Percentiles rank a stretch among this genome's conserved stretches.
Evolutionary conservation across 1,284 basidiomycete genomes (phyloP).

Genomic region (Ganoderma sp.): DNA sequence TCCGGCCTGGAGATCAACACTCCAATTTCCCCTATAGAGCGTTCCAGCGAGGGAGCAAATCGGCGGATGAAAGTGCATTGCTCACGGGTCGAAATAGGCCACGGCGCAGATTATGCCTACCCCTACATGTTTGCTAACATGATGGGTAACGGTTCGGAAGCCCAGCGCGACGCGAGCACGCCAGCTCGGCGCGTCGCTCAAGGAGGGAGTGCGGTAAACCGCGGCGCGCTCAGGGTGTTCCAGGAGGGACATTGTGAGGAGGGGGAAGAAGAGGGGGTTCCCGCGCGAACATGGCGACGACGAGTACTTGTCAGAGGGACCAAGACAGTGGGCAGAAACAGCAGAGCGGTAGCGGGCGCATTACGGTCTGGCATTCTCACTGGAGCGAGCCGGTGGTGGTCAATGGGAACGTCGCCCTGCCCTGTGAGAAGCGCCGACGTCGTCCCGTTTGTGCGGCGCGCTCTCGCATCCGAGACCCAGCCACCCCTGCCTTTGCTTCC

Average conservation of each 20-base stretch:
- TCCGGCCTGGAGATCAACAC: conserved; percentile 75
- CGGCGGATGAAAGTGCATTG: conserved; percentile 14
- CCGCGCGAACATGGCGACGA: conserved; percentile 26
- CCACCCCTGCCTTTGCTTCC: conserved; percentile 16
- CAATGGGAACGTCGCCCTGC: conserved; percentile 30
- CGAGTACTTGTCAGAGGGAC: conserved; percentile 35
- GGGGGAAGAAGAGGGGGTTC: conserved; percentile 18
- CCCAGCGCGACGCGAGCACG: conserved; percentile 15
- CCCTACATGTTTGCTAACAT: conserved; percentile 60
- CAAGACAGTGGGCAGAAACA: conserved; percentile 38
- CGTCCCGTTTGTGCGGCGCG: conserved; percentile 20
- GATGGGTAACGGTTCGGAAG: conserved; percentile 43
- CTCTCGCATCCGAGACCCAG: conserved; percentile 21
- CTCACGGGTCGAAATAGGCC: conserved; percentile 72
- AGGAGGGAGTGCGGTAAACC: conserved; percentile 21
- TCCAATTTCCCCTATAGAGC: conserved; percentile 62
- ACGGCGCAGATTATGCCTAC: conserved; percentile 64
- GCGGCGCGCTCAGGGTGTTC: conserved; percentile 30
- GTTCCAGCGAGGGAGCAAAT: conserved; percentile 14
- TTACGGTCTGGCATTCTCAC: conserved; percentile 33
- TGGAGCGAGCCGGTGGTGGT: conserved; percentile 25
- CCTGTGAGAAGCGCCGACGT: conserved; percentile 34
- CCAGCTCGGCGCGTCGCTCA: conserved; percentile 21
- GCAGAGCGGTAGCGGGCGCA: conserved; percentile 36
- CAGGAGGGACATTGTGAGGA: conserved; percentile 31